phyloP scores from a whole-genome alignment of 345 rosid species.

The Lepidium didymum region DNA sequence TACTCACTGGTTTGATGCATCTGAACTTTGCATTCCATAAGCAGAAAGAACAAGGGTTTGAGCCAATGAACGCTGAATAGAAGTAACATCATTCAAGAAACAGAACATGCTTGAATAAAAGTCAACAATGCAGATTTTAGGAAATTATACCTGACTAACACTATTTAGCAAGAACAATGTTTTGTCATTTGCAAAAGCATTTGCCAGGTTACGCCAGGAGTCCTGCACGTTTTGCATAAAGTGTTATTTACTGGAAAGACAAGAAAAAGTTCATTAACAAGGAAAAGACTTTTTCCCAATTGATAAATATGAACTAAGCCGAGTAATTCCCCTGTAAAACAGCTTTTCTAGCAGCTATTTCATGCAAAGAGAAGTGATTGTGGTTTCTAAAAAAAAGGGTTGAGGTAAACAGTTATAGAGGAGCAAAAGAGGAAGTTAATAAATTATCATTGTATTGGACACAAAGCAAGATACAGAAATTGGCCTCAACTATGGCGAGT shows the following conservation, averaged over 20 bases:
- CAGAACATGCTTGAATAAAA: not conserved
- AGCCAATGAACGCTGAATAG: constrained; percentile 79
- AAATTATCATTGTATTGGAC: not conserved
- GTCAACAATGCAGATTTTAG: constrained; percentile 2
- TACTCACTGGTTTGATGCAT: constrained; percentile 85
- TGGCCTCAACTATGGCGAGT: not conserved
- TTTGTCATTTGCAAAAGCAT: constrained; percentile 81
- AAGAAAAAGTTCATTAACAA: not conserved
- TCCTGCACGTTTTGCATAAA: constrained; percentile 42
- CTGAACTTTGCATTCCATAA: constrained; percentile 67
- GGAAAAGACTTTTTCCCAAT: not conserved
- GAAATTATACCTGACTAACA: constrained; percentile 69
- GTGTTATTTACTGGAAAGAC: not conserved
- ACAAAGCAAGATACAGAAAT: constrained; percentile 4
- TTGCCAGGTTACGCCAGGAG: constrained; percentile 85
- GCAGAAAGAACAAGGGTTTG: constrained; percentile 92
- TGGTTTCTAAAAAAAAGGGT: not conserved
- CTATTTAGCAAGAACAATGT: constrained; percentile 63
- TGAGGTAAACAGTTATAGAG: not conserved
- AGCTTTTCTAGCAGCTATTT: not conserved
- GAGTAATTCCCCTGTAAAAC: not conserved
- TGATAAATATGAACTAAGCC: not conserved
- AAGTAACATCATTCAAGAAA: constrained; percentile 16
- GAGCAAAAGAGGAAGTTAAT: not conserved
- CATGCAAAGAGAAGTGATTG: not conserved